Conservation (phyloP, 2,329 filamentous ascomycete genomes). For the Microdochium trichocladiopsis region DNA sequence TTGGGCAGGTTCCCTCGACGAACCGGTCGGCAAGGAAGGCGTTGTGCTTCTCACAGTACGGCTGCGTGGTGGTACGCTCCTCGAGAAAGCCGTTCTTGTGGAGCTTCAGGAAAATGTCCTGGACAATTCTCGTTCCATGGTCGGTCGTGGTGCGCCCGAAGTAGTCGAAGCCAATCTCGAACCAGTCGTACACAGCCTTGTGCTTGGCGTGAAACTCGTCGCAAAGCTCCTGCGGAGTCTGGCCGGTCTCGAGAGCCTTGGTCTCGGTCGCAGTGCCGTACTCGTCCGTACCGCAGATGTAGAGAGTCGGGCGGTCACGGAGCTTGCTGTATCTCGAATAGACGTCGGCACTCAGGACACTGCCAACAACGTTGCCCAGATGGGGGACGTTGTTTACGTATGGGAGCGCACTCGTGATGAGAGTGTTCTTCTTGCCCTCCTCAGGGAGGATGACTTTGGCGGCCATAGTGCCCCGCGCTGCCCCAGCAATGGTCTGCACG, state of each 20-base stretch:
- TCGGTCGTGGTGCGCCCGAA: constrained; percentile 88
- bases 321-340: constrained; percentile 77
- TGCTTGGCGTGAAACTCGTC: constrained; percentile 89
- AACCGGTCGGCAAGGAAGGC: constrained; percentile 82
- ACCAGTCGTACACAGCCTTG: constrained; percentile 91
- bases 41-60: constrained; percentile 75
- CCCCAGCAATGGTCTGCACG: neutral
- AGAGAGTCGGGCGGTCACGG: constrained; percentile 72
- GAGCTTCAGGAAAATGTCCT: constrained; percentile 84
- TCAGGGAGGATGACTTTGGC: constrained; percentile 48
- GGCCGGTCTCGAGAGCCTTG: constrained; percentile 82
- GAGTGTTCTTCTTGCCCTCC: constrained; percentile 74
- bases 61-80: constrained; percentile 81
- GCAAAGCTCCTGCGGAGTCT: constrained; percentile 78
- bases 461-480: neutral
- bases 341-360: constrained; percentile 82
- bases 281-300: constrained; percentile 84
- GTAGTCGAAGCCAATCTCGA: constrained; percentile 88
- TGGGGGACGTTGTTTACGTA: constrained; percentile 77
- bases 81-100: constrained; percentile 82
- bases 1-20: constrained; percentile 71
- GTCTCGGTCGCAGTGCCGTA: constrained; percentile 96
- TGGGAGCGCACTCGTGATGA: constrained; percentile 86
- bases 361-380: constrained; percentile 82
- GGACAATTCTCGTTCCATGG: constrained; percentile 86